Evolutionary conservation across 108 stramenopile genomes (phyloP).

Genomic region (Discostella stelligeroides): DNA sequence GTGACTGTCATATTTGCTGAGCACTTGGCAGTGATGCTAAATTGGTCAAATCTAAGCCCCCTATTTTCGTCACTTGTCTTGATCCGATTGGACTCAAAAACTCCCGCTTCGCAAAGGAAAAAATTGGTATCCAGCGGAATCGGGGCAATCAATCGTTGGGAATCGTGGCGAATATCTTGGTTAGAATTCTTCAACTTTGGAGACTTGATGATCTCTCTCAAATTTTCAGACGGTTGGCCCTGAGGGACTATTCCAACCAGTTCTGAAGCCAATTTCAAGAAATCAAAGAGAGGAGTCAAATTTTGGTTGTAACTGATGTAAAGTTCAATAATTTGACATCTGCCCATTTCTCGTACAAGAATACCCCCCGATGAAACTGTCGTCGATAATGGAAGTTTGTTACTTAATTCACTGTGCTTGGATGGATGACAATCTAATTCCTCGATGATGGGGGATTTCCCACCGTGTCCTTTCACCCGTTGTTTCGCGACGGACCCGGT

Average conservation of each 20-base stretch:
- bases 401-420: background rate
- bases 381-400: background rate
- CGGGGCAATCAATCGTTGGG: conserved; percentile 36
- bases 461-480: conserved; percentile 40
- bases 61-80: background rate
- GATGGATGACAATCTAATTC: conserved; percentile 16
- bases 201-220: conserved; percentile 21
- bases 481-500: conserved; percentile 26
- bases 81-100: background rate
- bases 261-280: conserved; percentile 14
- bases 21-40: conserved; percentile 26
- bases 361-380: background rate
- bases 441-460: conserved; percentile 30
- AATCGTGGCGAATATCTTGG: conserved; percentile 10
- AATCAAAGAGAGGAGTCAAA: conserved; percentile 19
- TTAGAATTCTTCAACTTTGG: conserved; percentile 19
- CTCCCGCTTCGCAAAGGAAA: background rate
- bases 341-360: background rate
- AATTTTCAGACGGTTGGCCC: conserved; percentile 2
- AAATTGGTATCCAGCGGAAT: no score
- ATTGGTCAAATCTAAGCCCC: background rate
- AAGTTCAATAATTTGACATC: conserved; percentile 31
- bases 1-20: background rate
- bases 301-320: conserved; percentile 5
- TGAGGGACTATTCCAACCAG: background rate